phyloP scores from a whole-genome alignment of 208 protist genomes.

The Crithidia acanthocephali region DNA sequence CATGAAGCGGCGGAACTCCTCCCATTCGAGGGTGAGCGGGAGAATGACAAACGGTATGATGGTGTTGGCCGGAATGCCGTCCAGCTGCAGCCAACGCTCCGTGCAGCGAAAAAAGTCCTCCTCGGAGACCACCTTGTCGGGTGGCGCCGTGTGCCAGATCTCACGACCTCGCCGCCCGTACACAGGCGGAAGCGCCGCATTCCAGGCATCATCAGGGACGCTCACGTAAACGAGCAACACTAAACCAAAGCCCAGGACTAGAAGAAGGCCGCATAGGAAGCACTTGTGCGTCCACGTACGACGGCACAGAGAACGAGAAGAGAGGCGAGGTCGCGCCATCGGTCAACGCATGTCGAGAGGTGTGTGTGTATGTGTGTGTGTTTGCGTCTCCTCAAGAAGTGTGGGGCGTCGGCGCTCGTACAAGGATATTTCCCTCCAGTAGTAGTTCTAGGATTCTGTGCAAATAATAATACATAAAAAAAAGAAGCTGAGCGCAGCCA shows the following conservation, averaged over 20 bases:
- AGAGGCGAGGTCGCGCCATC: constrained; percentile 13
- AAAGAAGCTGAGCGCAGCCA: no score
- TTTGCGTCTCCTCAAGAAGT: neutral
- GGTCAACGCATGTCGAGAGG: neutral
- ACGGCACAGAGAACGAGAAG: neutral
- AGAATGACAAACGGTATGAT: constrained; percentile 27
- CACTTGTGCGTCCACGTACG: neutral
- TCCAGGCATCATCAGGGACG: neutral
- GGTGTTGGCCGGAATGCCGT: constrained; percentile 8
- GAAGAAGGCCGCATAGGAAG: neutral
- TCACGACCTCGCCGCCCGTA: neutral
- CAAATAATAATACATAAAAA: no score
- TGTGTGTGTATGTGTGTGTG: neutral
- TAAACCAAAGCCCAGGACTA: neutral
- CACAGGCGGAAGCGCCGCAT: neutral
- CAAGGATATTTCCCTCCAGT: no score
- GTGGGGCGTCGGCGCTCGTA: no score
- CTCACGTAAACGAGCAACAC: neutral
- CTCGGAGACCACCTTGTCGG: constrained; percentile 4
- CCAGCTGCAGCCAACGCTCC: constrained; percentile 18
- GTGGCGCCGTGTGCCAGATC: constrained; percentile 8
- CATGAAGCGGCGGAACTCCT: constrained; percentile 23
- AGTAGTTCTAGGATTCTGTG: no score
- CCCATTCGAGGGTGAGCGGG: constrained; percentile 16
- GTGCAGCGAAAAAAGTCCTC: constrained; percentile 11